Conservation (phyloP, 1,284 basidiomycete genomes). For the Singerocomus inundabilis region DNA sequence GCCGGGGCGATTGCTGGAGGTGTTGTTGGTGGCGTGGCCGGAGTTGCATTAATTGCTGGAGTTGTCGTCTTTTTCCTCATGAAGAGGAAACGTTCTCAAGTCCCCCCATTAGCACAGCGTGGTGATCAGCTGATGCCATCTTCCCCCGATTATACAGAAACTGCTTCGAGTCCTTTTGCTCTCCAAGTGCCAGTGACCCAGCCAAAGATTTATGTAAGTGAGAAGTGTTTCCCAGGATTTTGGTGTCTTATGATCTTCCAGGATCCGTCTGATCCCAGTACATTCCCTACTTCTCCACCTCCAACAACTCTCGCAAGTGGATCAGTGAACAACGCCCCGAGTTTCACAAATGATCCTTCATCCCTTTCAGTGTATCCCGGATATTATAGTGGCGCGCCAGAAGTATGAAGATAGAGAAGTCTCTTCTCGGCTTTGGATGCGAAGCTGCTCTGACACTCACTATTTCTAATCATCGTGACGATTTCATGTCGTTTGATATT, state of each 20-base stretch:
- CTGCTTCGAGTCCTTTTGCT: conserved; percentile 8
- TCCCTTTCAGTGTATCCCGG: conserved; percentile 11
- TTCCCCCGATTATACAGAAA: conserved; percentile 4
- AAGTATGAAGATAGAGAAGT: conserved; percentile 18
- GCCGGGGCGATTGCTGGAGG: conserved; percentile 32
- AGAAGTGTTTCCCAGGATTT: too few relatives aligned
- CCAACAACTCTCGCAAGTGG: conserved; percentile 15
- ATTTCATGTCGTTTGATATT: neutral
- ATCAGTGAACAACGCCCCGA: conserved; percentile 9
- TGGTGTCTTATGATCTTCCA: conserved; percentile 12
- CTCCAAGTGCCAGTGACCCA: conserved; percentile 21
- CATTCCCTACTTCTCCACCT: conserved; percentile 29
- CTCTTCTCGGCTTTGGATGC: neutral
- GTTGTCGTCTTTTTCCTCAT: conserved; percentile 29
- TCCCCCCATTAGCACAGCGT: conserved; percentile 12
- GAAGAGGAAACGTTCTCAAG: conserved; percentile 27
- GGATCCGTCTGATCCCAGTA: conserved; percentile 35
- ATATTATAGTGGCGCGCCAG: conserved; percentile 30
- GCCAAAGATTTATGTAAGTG: conserved; percentile 32
- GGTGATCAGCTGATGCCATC: conserved; percentile 1
- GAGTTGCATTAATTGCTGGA: conserved; percentile 29
- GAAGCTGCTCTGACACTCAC: too few relatives aligned
- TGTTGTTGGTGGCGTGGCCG: conserved; percentile 40
- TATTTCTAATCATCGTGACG: neutral
- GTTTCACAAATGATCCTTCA: conserved; percentile 12